Percentiles rank a stretch among this genome's conserved stretches.
Conservation (phyloP, 306 rosid species). For the Prunus armeniaca region DNA sequence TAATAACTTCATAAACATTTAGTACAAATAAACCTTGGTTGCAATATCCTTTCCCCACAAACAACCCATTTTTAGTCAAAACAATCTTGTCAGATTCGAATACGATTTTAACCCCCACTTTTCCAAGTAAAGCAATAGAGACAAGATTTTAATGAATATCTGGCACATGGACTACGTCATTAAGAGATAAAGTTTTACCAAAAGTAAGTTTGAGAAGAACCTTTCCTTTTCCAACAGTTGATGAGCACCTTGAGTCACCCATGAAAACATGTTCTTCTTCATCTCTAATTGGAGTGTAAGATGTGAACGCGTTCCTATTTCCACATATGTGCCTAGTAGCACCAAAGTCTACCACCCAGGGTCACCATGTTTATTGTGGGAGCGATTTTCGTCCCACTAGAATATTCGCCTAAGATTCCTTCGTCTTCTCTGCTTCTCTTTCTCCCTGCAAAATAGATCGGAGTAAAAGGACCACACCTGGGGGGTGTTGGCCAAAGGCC, state of each 20-base stretch:
- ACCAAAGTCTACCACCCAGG: not conserved
- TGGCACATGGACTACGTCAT: not conserved
- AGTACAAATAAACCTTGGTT: not conserved
- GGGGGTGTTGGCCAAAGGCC: too few species aligned
- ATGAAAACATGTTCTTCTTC: not conserved
- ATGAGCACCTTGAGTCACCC: not conserved
- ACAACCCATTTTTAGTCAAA: not conserved
- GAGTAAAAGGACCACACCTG: too few species aligned
- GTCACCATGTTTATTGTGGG: not conserved
- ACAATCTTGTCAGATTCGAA: not conserved
- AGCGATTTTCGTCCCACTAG: too few species aligned
- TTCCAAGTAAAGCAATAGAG: not conserved
- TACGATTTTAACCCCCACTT: not conserved
- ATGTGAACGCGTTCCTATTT: not conserved
- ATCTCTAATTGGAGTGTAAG: not conserved
- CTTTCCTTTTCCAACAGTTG: not conserved
- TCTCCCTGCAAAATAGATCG: too few species aligned
- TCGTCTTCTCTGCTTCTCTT: too few species aligned
- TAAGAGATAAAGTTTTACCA: slow-evolving; percentile 1
- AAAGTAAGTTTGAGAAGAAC: slow-evolving; percentile 1
- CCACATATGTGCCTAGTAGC: not conserved
- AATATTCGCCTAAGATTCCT: too few species aligned
- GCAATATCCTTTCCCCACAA: slow-evolving; percentile 8
- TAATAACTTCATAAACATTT: not conserved
- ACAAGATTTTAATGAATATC: not conserved